These are phyloP conservation scores for Phytopythium chamaehyphon DNA, from an alignment of 352 stramenopile genomes.

Conservation along the genomic window DNA sequence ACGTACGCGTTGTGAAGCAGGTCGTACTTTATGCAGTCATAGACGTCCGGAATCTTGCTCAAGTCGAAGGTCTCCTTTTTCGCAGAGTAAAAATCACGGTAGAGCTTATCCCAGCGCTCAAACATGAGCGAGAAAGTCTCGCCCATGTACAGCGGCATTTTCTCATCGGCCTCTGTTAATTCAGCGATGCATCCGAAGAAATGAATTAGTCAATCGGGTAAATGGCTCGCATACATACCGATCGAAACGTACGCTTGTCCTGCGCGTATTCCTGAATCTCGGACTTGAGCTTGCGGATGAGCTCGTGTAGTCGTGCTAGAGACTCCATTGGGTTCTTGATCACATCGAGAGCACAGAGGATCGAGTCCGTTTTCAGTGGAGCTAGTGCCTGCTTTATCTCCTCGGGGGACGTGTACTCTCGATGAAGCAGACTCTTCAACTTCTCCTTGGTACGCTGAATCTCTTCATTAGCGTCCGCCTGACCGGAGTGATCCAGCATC, in stretches of 20 bases:
- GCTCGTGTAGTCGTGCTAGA: slow-evolving; percentile 60
- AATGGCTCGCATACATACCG: not conserved
- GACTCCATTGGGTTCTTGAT: slow-evolving; percentile 84
- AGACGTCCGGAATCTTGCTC: slow-evolving; percentile 96
- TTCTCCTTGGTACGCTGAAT: slow-evolving; percentile 80
- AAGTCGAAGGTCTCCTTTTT: slow-evolving; percentile 92
- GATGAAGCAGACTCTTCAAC: slow-evolving; percentile 90
- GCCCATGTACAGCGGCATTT: slow-evolving; percentile 91
- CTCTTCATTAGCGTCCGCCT: slow-evolving; percentile 95
- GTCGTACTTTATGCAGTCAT: slow-evolving; percentile 98
- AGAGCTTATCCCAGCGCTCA: slow-evolving; percentile 93
- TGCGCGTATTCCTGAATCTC: slow-evolving; percentile 73
- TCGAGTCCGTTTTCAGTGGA: slow-evolving; percentile 71
- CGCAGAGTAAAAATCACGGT: slow-evolving; percentile 93
- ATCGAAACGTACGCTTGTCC: slow-evolving; percentile 48
- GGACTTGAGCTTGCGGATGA: slow-evolving; percentile 71
- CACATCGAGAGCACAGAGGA: slow-evolving; percentile 65
- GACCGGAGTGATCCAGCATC: slow-evolving; percentile 98
- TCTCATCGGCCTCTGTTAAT: slow-evolving; percentile 70
- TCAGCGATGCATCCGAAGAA: not conserved
- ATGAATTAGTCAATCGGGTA: slow-evolving; percentile 29
- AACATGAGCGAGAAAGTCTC: slow-evolving; percentile 94
- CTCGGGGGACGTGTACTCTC: slow-evolving; percentile 63
- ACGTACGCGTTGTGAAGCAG: slow-evolving; percentile 96
- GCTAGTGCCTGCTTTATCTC: slow-evolving; percentile 64